These are phyloP conservation scores for Trypethelium eluteriae DNA, from an alignment of 495 filamentous ascomycete species.

Conservation along the genomic window DNA sequence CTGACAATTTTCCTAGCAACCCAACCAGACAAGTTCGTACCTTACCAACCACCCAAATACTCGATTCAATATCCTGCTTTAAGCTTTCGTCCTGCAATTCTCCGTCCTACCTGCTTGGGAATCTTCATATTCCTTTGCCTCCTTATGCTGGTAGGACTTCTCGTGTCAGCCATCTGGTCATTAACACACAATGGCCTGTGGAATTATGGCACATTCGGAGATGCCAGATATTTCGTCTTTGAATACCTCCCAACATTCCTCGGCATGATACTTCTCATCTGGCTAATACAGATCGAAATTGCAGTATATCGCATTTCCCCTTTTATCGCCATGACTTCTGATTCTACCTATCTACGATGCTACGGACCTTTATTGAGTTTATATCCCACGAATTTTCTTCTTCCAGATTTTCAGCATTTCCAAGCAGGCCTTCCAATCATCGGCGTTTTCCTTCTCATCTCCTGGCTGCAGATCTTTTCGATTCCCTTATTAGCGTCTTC, in stretches of 20 bases:
- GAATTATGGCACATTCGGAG: conserved; percentile 56
- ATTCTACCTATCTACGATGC: conserved; percentile 41
- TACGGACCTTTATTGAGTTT: conserved; percentile 46
- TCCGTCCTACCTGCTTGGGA: conserved; percentile 55
- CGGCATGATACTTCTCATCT: conserved; percentile 64
- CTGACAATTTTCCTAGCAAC: conserved; percentile 12
- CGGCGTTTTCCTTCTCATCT: conserved; percentile 46
- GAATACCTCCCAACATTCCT: conserved; percentile 73
- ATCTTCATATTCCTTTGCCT: conserved; percentile 53
- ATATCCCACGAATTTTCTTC: conserved; percentile 48
- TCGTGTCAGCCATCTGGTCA: conserved; percentile 69
- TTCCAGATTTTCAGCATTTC: conserved; percentile 54
- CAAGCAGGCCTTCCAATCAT: conserved; percentile 47
- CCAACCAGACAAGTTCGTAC: conserved; percentile 43
- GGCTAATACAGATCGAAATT: conserved; percentile 62
- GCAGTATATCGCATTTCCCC: conserved; percentile 72
- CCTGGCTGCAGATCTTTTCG: conserved; percentile 58
- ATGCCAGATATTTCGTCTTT: conserved; percentile 74
- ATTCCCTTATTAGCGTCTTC: conserved; percentile 58
- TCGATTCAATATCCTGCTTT: conserved; percentile 48
- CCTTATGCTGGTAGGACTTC: conserved; percentile 62
- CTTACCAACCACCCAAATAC: conserved; percentile 42
- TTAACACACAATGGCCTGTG: conserved; percentile 54
- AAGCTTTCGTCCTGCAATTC: conserved; percentile 56
- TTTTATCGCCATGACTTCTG: conserved; percentile 65